Base-by-base conservation (phyloP, 352 stramenopile species). In the Lagenidium sp. region DNA sequence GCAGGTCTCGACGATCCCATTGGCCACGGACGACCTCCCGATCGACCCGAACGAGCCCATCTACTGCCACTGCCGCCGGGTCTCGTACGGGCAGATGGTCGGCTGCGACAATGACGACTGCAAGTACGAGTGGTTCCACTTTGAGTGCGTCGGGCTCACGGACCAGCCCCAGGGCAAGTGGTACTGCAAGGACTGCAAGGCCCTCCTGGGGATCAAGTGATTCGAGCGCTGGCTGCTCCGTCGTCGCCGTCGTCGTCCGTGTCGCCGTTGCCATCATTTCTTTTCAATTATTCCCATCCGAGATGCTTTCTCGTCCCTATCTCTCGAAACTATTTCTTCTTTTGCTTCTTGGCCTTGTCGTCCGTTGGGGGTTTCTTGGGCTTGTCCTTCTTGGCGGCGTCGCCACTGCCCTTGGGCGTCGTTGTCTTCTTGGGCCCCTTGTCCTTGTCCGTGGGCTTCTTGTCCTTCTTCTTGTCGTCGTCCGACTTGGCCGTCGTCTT, bases 51-150 rank as follows among this genome's bases (percentile, higher is more conserved):
- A 93, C 56, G 80, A 93, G 49, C 80, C 80, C 51, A 74, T 93
- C 40, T 93, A 93, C 67, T 93, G 80, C 68, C 67, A 80, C 59
- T 93, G 80, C 42, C 68, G 80, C 20, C 80, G 78, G 36, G 78
- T 95, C 31, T 94, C 85, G 34, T 95, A 88, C 49, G 85, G 85
- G 6, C 79, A 96, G 43, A 96, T 96, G 85, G 79, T 95, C 12
- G 85, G 84, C 47, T 96, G 85, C 48, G 85, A 96, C 60, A 95
- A 96, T 44, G 80, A 93, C 57, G 82, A 91, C 57, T 96, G 85
- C 77, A 90, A 94, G 62, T 94, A 92, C 64, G 84, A 95, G 56
- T 95, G 84, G 84, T 95, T 95, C 57, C 84, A 95, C 58, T 94
- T 95, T 45, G 66, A 83, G 50, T 95, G 84, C 51, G 84, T 95